Base-by-base conservation (phyloP, 2,329 filamentous ascomycete genomes). In the Colletotrichum musicola region DNA sequence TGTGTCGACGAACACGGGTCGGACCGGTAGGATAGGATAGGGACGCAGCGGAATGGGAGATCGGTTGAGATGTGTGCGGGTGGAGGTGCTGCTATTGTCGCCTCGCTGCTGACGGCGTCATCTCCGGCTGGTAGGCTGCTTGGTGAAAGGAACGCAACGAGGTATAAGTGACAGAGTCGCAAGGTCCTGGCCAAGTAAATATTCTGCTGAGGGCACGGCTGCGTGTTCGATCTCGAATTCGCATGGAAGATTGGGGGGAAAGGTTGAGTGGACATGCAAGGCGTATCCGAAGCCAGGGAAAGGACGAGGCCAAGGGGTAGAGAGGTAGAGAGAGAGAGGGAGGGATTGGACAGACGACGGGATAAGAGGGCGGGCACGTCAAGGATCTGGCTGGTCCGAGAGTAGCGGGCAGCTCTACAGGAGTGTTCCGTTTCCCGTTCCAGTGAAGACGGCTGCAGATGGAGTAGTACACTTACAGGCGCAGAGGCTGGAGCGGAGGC, bases 41-140 rank as follows among this genome's bases (percentile, higher is more conserved):
- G 42, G 30, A 55, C 40, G 20, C 22, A 13, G 57, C 13, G 42
- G 35, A 44, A 13, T 16, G 53, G 50, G 16, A 16, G 38, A 44
- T 44, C 35, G 49, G n/a, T 16, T 20, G 42, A 42, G 35, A 20
- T 27, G n/a, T 35, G 30, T 35, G 30, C 30, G 14, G 40, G 22
- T n/a, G 35, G 46, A 30, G 20, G 58, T 42, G 35, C 30, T 57
- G 53, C 65, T 68, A 68, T 49, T 59, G 49, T 51, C 61, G 54
- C 35, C 44, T n/a, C 14, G 62, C 51, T 60, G 54, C 27, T 53
- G 65, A 60, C 62, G 35, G 42, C 61, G 49, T 68, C 65, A 68
- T 68, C 30, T 65, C 65, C 62, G 42, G 35, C 27, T 35, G 30
- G 30, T 35, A 35, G 7, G 44, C 18, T 62, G 42, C 13, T 9